These are phyloP conservation scores for Pugionium dolabratum DNA, from an alignment of 345 rosid species.

Conservation along the genomic window DNA sequence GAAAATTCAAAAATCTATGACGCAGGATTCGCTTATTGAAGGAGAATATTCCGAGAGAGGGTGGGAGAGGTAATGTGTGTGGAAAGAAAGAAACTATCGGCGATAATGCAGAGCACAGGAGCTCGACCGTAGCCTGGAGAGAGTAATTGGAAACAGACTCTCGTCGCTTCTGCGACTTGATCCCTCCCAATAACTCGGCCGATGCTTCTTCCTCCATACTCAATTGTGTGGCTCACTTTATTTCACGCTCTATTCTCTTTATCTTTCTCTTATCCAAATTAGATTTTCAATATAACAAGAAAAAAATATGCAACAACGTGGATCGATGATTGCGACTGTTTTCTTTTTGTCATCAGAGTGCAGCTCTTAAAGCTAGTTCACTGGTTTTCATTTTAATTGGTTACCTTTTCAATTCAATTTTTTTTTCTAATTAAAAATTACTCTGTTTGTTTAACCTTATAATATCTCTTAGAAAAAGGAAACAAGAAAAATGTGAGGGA, in stretches of 20 bases:
- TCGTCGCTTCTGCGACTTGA: conserved; percentile 26
- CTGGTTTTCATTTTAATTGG: no score
- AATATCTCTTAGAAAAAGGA: no score
- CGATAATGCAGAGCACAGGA: conserved; percentile 20
- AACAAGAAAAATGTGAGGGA: no score
- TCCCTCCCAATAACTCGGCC: conserved; percentile 18
- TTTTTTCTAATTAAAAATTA: no score
- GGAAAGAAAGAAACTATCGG: not conserved
- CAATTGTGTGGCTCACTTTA: conserved; percentile 38
- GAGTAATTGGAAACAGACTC: conserved; percentile 14
- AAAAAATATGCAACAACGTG: conserved; percentile 7
- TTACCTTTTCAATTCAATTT: no score
- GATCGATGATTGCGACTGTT: not conserved
- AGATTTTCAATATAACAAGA: not conserved
- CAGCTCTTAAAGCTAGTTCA: no score
- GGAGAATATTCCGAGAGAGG: conserved; percentile 8
- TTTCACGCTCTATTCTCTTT: conserved; percentile 11
- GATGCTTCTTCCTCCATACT: conserved; percentile 36
- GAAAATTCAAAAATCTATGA: not conserved
- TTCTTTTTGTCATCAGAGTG: no score
- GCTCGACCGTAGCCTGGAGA: conserved; percentile 6
- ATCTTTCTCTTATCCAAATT: conserved; percentile 36
- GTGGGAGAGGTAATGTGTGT: not conserved
- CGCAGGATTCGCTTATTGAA: conserved; percentile 4
- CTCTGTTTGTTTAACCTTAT: no score